Evolutionary conservation across 805 yeast genomes (phyloP).

Genomic region (Metschnikowia continentalis): DNA sequence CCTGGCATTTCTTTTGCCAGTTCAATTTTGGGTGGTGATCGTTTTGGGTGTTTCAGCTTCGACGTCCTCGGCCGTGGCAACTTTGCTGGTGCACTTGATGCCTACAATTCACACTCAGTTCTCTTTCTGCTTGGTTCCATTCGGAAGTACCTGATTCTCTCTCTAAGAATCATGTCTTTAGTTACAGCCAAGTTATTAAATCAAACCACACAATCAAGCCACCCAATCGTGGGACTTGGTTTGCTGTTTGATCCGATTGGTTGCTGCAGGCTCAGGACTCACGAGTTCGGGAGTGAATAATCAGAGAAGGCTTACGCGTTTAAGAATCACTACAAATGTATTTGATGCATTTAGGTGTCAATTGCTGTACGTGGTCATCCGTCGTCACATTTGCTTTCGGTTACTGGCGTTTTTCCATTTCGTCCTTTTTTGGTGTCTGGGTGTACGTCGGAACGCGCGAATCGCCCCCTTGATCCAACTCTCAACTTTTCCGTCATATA

Average conservation of each 20-base stretch:
- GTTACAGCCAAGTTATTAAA: not conserved
- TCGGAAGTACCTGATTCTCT: not conserved
- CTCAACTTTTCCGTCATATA: not conserved
- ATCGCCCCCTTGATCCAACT: not conserved
- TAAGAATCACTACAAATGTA: not conserved
- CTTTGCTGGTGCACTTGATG: not conserved
- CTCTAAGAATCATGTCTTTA: not conserved
- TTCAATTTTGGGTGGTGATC: not conserved
- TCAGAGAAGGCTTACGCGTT: not conserved
- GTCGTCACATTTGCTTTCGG: not conserved
- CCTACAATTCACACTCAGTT: not conserved
- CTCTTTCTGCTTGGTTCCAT: not conserved
- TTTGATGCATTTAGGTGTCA: not conserved
- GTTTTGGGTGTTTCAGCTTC: not conserved
- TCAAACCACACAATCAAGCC: not conserved
- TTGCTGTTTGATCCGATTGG: not conserved
- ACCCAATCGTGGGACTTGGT: not conserved
- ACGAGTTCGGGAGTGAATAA: not conserved
- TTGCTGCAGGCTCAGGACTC: not conserved
- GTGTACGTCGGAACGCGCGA: slow-evolving; percentile 3
- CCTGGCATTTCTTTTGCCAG: not conserved
- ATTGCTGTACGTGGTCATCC: not conserved
- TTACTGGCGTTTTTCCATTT: not conserved
- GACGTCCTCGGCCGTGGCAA: not conserved
- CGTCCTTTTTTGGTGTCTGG: slow-evolving; percentile 3